phyloP scores from a whole-genome alignment of 1,284 basidiomycete species.

The Chiua sp. region DNA sequence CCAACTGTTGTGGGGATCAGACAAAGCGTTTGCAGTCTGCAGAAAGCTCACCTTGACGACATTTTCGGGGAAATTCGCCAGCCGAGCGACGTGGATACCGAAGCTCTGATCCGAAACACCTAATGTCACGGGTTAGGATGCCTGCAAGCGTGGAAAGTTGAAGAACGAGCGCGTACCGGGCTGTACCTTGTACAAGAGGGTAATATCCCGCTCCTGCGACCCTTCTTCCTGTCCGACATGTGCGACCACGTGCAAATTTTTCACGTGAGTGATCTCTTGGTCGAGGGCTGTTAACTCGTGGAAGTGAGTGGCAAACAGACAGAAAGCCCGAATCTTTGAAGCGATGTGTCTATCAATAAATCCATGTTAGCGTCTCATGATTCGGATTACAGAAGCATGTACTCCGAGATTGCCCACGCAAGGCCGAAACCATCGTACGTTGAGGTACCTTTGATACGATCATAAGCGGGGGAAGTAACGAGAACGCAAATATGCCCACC shows the following conservation, averaged over 20 bases:
- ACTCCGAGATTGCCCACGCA: constrained; percentile 99
- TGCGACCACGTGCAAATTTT: constrained; percentile 96
- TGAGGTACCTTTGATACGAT: constrained; percentile 72
- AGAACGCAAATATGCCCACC: constrained; percentile 49
- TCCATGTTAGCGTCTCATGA: background rate
- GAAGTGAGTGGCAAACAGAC: constrained; percentile 98
- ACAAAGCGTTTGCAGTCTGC: background rate
- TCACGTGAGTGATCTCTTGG: constrained; percentile 80
- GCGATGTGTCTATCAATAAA: constrained; percentile 83
- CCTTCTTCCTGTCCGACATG: constrained; percentile 77
- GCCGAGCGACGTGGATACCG: constrained; percentile 96
- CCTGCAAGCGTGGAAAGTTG: background rate
- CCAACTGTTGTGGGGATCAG: constrained; percentile 62
- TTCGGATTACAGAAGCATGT: constrained; percentile 30
- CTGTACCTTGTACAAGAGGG: constrained; percentile 94
- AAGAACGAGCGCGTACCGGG: constrained; percentile 60
- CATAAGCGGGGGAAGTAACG: background rate
- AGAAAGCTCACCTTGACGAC: constrained; percentile 78
- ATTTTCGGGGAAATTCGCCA: constrained; percentile 95
- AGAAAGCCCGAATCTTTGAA: constrained; percentile 90
- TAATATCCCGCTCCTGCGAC: constrained; percentile 84
- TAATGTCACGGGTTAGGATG: constrained; percentile 23
- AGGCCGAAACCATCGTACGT: constrained; percentile 99
- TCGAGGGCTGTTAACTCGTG: constrained; percentile 96
- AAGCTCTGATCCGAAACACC: constrained; percentile 96